phyloP scores from a whole-genome alignment of 2,329 filamentous ascomycete species.

The Nigrospora sphaerica region DNA sequence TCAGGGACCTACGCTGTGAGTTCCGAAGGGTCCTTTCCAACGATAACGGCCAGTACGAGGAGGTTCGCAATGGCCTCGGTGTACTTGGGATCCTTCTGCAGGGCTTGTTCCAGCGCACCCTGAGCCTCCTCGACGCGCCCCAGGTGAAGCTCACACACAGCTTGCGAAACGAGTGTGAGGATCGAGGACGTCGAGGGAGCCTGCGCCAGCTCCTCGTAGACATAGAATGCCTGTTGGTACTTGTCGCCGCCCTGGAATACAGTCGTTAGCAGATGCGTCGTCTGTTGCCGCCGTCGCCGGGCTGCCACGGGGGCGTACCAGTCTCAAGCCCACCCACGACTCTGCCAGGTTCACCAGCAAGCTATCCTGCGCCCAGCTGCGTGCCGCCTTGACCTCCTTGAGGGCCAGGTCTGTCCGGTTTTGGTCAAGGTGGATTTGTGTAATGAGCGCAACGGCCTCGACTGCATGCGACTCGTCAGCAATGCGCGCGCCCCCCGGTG shows the following conservation, averaged over 20 bases:
- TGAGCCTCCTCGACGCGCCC: conserved; percentile 85
- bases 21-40: conserved; percentile 63
- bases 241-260: conserved; percentile 72
- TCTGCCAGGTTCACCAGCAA: conserved; percentile 90
- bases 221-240: conserved; percentile 96
- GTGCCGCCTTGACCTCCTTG: conserved; percentile 80
- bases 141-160: conserved; percentile 84
- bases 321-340: conserved; percentile 84
- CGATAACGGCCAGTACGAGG: conserved; percentile 70
- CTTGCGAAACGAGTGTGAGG: conserved; percentile 75
- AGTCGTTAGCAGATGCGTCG: conserved; percentile 15
- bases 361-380: conserved; percentile 92
- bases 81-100: conserved; percentile 65
- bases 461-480: conserved; percentile 30
- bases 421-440: conserved; percentile 87
- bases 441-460: conserved; percentile 75
- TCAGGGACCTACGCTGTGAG: conserved; percentile 48
- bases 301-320: conserved; percentile 46
- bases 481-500: too few relatives aligned
- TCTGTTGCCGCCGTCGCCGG: not conserved
- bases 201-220: conserved; percentile 92
- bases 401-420: conserved; percentile 86
- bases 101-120: conserved; percentile 72
- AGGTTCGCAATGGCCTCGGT: conserved; percentile 75
- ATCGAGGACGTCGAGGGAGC: conserved; percentile 73